Evolutionary conservation across 2,329 filamentous ascomycete species (phyloP), one percentile per base, ranked within the genome.

Genomic region (Penicillium sp.): DNA sequence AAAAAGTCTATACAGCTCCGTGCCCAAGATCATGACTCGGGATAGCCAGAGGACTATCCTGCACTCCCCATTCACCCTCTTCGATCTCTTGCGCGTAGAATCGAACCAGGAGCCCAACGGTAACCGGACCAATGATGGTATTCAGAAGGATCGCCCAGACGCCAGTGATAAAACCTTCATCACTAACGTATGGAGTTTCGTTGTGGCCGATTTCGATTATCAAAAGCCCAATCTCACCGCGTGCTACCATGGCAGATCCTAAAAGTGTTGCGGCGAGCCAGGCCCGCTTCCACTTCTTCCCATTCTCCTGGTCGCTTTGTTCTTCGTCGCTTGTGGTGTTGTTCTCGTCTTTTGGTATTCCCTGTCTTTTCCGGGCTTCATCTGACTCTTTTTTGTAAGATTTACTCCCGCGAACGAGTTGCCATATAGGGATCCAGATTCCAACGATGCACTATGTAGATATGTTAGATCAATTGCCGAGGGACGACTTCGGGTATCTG

Each of bases 101-200:
- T 38, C 63, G 67, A 38, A 70, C 68, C 31, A 71, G 49, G 10
- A 70, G 35, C 4, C 70, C 70, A 6, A 72, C 70, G 0, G 56
- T 54, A 4, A 70, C 62, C 6, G 71, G 69, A 3, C 68, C 69
- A 23, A 72, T 64, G 9, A 73, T 72, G 4, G 71, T 73, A 42
- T 73, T 73, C 2, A 73, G 55, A 12, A 73, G 59, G 41, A 73
- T 73, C 0, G 71, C 71, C 71, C 71, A 73, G 0, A 73, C 65
- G 0, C 62, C 68, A 13, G 70, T 69, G 29, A 68, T 66, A 25
- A 69, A 69, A 0, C 63, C 67, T 0, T 67, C 67, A 19, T 69
- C 59, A 27, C 81, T 76, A 21, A 82, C 77, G 1, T 79, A 77
- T 33, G 72, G 69, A 2, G 69, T 71, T 37, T 70, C 60, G 8